Base-by-base conservation (phyloP, 2,329 filamentous ascomycete species). In the Xylariaceae sp. region DNA sequence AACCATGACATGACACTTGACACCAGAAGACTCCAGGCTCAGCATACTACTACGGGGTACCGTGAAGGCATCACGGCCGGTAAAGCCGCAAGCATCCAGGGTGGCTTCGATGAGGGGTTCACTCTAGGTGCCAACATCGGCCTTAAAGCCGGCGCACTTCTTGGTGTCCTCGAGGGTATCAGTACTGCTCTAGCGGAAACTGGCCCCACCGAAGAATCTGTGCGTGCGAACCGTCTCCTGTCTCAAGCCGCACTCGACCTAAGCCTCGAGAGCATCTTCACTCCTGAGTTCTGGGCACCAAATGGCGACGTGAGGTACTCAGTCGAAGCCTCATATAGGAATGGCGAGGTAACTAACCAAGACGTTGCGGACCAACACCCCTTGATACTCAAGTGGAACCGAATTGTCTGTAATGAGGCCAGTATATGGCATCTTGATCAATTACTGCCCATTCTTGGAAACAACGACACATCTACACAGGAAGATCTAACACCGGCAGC, bases 81-180 rank as follows among this genome's bases (percentile, higher is more conserved):
- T 26, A 97, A 97, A 70, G 82, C 83, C 21, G 75, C 80, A 41
- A 88, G 85, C 64, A 84, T 97, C 21, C 94, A 99, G 73, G 79
- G 80, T 11, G 93, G 93, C 0, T 97, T 99, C 67, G 94, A 99
- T 69, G 90, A 93, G 60, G 93, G 93, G 0, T 97, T 92, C 70
- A 80, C 85, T 11, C 78, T 97, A 0, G 94, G 94, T 10, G 92
- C 91, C 1, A 85, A 87, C 45, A 75, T 97, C 24, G 94, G 93
- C 0, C 71, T 89, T 59, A 80, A 81, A 23, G 87, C 86, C 0
- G 94, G 94, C 0, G 85, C 84, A 60, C 74, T 95, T 10, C 71
- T 96, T 3, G 94, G 94, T 0, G 75, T 90, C 3, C 67, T 97
- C 5, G 90, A 96, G 66, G 91, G 88, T 0, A 73, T 96, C 16